Conservation (phyloP, 257 asterid genomes). For the Solanum habrochaites region DNA sequence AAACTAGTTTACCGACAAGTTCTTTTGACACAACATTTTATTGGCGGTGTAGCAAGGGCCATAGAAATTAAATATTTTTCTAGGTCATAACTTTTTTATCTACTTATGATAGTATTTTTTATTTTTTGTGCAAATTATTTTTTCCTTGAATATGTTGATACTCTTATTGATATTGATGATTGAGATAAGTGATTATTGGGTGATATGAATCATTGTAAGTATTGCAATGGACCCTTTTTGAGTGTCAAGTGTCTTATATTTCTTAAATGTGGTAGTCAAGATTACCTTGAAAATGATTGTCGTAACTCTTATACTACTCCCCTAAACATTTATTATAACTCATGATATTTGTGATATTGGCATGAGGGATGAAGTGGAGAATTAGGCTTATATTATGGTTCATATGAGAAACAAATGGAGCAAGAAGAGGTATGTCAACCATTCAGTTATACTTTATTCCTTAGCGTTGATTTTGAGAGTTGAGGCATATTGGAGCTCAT, state of each 20-base stretch:
- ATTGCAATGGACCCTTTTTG: not conserved
- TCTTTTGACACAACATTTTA: too few species aligned
- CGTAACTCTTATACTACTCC: not conserved
- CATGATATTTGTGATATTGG: not conserved
- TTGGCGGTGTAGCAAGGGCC: too few species aligned
- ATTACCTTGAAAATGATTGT: not conserved
- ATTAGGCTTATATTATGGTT: too few species aligned
- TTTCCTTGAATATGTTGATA: too few species aligned
- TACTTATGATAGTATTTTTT: too few species aligned
- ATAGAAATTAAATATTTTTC: too few species aligned
- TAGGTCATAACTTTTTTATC: too few species aligned
- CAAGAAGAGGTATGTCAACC: not conserved
- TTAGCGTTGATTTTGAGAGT: not conserved
- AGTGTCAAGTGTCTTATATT: not conserved
- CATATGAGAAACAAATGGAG: not conserved
- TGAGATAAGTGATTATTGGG: too few species aligned
- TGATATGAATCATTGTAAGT: not conserved
- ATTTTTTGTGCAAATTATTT: too few species aligned
- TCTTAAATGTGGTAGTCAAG: not conserved
- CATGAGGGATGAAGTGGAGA: too few species aligned
- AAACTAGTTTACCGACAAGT: too few species aligned
- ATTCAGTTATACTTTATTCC: not conserved
- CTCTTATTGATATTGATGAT: too few species aligned
- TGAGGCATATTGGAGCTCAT: not conserved
- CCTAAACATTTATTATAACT: not conserved